Conservation (phyloP, 768 basidiomycete species). For the Tylopilus balloui region DNA sequence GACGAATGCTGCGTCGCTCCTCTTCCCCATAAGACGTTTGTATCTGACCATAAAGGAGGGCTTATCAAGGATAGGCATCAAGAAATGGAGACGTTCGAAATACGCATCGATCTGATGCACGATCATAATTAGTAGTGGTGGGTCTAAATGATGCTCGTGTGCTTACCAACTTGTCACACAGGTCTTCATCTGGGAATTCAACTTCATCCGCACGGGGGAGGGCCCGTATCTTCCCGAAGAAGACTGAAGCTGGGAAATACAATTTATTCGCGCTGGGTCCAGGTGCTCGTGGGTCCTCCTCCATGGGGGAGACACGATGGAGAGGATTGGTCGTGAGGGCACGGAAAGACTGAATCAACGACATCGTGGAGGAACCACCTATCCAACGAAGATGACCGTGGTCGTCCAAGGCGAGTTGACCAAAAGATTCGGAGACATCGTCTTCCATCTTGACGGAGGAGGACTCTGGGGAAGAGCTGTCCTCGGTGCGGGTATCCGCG, state of each 20-base stretch:
- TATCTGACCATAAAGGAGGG: constrained; percentile 75
- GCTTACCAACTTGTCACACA: constrained; percentile 82
- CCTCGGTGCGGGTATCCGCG: constrained; percentile 33
- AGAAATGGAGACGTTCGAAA: constrained; percentile 81
- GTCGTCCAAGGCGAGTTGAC: constrained; percentile 84
- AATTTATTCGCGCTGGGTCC: constrained; percentile 79
- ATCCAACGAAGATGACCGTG: constrained; percentile 92
- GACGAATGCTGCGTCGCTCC: constrained; percentile 46
- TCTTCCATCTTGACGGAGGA: constrained; percentile 44
- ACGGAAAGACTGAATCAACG: constrained; percentile 83
- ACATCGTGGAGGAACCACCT: constrained; percentile 89
- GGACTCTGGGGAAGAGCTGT: constrained; percentile 31
- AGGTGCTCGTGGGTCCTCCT: constrained; percentile 75
- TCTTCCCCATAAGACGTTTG: constrained; percentile 67
- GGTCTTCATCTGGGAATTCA: constrained; percentile 78
- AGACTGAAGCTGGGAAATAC: constrained; percentile 84
- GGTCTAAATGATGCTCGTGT: constrained; percentile 12
- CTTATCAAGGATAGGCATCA: constrained; percentile 85
- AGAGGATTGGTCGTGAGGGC: constrained; percentile 69
- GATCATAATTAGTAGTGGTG: constrained; percentile 22
- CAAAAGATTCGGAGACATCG: constrained; percentile 80
- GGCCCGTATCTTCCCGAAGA: constrained; percentile 81
- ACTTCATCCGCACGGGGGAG: constrained; percentile 82
- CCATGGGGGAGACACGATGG: constrained; percentile 77
- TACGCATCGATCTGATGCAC: constrained; percentile 71